phyloP scores from a whole-genome alignment of 2,329 filamentous ascomycete genomes.

The Talaromyces pinophilus region DNA sequence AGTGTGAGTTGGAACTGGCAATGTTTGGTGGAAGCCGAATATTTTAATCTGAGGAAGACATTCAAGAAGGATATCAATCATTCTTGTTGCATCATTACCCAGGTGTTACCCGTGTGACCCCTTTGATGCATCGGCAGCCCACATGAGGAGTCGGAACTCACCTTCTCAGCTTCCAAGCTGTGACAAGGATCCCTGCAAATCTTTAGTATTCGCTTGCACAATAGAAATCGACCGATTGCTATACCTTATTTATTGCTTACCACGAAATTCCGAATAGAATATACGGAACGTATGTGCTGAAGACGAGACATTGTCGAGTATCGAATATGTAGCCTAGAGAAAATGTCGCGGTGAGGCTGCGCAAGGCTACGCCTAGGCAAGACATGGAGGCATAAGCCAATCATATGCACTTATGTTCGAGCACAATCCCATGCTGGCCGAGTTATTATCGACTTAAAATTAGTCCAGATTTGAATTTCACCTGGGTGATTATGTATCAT shows the following conservation, averaged over 20 bases:
- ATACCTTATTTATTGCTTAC: not conserved
- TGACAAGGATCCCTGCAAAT: not conserved
- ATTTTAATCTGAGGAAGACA: not conserved
- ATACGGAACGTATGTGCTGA: not conserved
- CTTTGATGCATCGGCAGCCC: not conserved
- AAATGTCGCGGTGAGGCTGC: not conserved
- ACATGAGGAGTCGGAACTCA: not conserved
- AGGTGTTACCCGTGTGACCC: not conserved
- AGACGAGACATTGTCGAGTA: not conserved
- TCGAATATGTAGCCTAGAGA: not conserved
- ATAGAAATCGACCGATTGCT: not conserved
- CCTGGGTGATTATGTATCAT: not conserved
- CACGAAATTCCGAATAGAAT: not conserved
- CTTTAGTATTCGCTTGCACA: not conserved
- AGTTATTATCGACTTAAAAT: not conserved
- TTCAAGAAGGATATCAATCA: not conserved
- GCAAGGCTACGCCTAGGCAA: not conserved
- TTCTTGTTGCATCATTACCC: not conserved
- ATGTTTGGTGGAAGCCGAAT: not conserved
- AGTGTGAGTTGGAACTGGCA: not conserved
- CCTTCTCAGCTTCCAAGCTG: not conserved
- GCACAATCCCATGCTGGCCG: not conserved
- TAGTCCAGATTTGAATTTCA: not conserved
- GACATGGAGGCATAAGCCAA: not conserved
- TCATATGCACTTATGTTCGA: not conserved